These are phyloP conservation scores for Syzygium grande DNA, from an alignment of 345 rosid genomes.

Conservation along the genomic window DNA sequence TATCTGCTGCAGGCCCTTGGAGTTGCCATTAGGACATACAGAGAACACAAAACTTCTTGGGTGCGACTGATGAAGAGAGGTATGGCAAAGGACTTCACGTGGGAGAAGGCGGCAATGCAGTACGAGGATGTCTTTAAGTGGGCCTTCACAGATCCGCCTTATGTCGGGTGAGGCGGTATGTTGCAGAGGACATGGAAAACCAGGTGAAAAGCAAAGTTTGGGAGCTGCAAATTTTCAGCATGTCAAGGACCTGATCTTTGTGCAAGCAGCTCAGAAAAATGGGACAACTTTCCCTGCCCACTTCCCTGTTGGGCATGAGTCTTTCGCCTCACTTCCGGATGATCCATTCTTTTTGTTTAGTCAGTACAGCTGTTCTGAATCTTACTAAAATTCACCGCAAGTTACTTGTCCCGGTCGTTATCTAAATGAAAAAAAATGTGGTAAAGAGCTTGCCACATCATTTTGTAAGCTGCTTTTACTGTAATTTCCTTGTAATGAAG, in stretches of 20 bases:
- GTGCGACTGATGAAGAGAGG: constrained; percentile 74
- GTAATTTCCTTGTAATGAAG: not conserved
- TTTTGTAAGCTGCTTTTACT: not conserved
- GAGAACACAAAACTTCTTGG: constrained; percentile 72
- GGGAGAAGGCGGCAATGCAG: constrained; percentile 84
- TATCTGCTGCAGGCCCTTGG: constrained; percentile 45
- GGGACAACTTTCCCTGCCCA: not conserved
- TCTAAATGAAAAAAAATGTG: not conserved
- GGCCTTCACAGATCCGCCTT: constrained; percentile 75
- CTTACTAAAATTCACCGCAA: not conserved
- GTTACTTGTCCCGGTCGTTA: not conserved
- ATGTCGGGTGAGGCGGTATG: constrained; percentile 21
- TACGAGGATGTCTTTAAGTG: constrained; percentile 86
- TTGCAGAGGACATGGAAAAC: not conserved
- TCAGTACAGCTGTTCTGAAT: not conserved
- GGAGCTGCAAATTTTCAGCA: not conserved
- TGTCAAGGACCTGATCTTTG: not conserved
- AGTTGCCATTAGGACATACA: constrained; percentile 55
- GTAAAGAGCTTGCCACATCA: not conserved
- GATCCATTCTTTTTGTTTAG: not conserved
- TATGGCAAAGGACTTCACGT: constrained; percentile 54
- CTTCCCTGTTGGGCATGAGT: not conserved
- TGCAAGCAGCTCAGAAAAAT: not conserved
- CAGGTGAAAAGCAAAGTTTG: not conserved
- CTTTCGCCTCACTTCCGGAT: not conserved